A percentile compares a stretch with the other conserved stretches of the same genome.
Conservation (phyloP, 2,329 filamentous ascomycete species). For the Albophoma yamanashiensis region DNA sequence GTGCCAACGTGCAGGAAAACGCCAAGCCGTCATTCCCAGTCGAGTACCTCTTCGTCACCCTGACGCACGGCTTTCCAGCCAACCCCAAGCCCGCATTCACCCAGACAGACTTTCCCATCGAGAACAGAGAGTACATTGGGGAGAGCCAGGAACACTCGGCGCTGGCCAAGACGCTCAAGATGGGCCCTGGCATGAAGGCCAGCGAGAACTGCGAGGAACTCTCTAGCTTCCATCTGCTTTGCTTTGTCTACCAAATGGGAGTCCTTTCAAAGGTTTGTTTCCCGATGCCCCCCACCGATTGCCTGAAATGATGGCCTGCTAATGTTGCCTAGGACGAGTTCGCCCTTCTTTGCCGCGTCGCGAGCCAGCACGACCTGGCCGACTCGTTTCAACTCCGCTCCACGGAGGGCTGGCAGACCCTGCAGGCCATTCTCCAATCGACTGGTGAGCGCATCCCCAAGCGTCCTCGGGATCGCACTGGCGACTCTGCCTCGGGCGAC, state of each 20-base stretch:
- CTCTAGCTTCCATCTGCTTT: slow-evolving; percentile 92
- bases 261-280: slow-evolving; percentile 70
- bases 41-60: slow-evolving; percentile 88
- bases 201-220: slow-evolving; percentile 55
- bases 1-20: slow-evolving; percentile 91
- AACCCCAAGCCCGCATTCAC: slow-evolving; percentile 68
- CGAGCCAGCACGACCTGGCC: slow-evolving; percentile 67
- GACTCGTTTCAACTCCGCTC: slow-evolving; percentile 77
- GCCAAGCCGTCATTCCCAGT: slow-evolving; percentile 94
- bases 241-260: slow-evolving; percentile 70
- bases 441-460: slow-evolving; percentile 94
- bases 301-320: not conserved
- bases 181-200: slow-evolving; percentile 46
- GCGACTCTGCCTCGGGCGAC: slow-evolving; percentile 12
- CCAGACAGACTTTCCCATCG: slow-evolving; percentile 69
- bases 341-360: slow-evolving; percentile 73
- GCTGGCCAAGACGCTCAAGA: slow-evolving; percentile 58
- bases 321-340: slow-evolving; percentile 67
- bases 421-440: slow-evolving; percentile 88
- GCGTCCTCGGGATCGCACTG: slow-evolving; percentile 40
- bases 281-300: slow-evolving; percentile 2
- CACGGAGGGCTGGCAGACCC: slow-evolving; percentile 85
- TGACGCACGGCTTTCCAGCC: slow-evolving; percentile 92
- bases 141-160: slow-evolving; percentile 70
- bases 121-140: slow-evolving; percentile 81